Conservation (phyloP, 2,329 filamentous ascomycete species). For the Trichoderma endophyticum region DNA sequence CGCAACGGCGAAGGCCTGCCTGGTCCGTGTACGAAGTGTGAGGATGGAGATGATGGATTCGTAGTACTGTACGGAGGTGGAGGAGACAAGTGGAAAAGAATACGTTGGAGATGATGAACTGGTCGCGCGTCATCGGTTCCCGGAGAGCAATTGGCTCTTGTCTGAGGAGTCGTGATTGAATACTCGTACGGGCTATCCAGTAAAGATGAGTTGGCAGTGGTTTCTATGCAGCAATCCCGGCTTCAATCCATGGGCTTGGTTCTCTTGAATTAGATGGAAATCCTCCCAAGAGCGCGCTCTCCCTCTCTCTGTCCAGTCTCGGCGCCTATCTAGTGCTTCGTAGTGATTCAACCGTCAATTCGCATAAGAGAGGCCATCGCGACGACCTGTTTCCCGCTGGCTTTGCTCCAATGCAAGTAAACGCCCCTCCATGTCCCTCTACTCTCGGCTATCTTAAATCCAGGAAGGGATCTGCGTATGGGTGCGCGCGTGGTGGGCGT, state of each 20-base stretch:
- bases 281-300: background rate
- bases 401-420: background rate
- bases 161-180: background rate
- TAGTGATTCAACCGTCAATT: background rate
- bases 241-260: background rate
- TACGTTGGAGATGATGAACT: background rate
- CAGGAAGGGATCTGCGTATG: slow-evolving; percentile 6
- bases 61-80: background rate
- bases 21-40: background rate
- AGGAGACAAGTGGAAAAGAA: background rate
- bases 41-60: background rate
- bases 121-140: background rate
- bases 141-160: background rate
- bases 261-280: background rate
- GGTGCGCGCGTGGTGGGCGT: background rate
- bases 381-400: background rate
- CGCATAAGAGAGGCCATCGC: background rate
- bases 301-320: background rate
- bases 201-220: background rate
- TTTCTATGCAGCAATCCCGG: background rate
- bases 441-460: slow-evolving; percentile 10
- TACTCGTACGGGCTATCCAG: background rate
- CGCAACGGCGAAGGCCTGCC: background rate
- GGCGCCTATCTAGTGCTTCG: background rate
- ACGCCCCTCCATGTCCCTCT: background rate